phyloP scores from a whole-genome alignment of 139 green algal genomes.

The Chlorella vulgaris region DNA sequence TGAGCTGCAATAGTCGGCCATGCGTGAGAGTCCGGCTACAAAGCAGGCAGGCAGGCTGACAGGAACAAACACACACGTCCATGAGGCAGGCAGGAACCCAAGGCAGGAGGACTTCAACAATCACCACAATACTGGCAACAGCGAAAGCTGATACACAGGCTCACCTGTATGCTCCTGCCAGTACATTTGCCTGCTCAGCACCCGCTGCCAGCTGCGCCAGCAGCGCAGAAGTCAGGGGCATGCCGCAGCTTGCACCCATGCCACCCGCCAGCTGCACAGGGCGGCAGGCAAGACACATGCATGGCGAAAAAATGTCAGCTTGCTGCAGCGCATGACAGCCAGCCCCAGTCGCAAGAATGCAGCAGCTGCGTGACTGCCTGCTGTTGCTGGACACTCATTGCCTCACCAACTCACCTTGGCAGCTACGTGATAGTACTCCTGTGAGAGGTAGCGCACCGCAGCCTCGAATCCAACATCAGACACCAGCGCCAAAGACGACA shows the following conservation, averaged over 20 bases:
- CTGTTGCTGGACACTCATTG: not conserved
- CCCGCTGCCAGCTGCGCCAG: not conserved
- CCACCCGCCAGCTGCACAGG: not conserved
- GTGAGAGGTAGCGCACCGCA: constrained; percentile 13
- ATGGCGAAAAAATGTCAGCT: not conserved
- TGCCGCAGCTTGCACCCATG: not conserved
- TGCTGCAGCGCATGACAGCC: too few relatives aligned
- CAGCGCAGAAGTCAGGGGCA: not conserved
- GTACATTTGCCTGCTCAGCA: not conserved
- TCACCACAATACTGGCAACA: too few relatives aligned
- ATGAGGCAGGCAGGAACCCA: too few relatives aligned
- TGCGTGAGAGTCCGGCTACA: too few relatives aligned
- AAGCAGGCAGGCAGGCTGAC: too few relatives aligned
- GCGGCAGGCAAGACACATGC: not conserved
- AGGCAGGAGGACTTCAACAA: too few relatives aligned
- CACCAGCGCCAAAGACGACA: constrained; percentile 22
- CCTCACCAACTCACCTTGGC: not conserved
- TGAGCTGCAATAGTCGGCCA: too few relatives aligned
- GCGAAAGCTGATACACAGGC: not conserved
- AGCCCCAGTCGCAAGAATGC: too few relatives aligned
- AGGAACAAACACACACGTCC: too few relatives aligned
- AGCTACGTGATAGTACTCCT: constrained; percentile 3
- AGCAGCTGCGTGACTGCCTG: not conserved
- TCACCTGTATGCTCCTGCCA: not conserved
- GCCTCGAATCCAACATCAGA: constrained; percentile 16